These are phyloP conservation scores for Sugiyamaella xylanicola DNA, from an alignment of 1,139 yeast genomes.

Conservation along the genomic window DNA sequence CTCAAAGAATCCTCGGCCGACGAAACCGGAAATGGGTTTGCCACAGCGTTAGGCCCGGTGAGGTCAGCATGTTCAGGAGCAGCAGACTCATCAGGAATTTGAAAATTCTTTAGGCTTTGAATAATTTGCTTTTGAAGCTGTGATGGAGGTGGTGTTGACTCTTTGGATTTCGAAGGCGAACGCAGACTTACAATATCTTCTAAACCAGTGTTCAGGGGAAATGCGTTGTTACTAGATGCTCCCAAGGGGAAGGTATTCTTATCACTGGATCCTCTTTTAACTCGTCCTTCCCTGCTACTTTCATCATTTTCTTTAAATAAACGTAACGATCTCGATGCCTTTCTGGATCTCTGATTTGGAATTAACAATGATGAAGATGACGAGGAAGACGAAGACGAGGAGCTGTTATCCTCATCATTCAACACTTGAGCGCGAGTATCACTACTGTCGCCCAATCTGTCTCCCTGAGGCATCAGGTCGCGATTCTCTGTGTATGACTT, in stretches of 20 bases:
- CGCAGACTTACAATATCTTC: slow-evolving; percentile 29
- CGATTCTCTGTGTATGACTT: slow-evolving; percentile 4
- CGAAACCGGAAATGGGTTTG: too few species aligned
- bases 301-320: slow-evolving; percentile 47
- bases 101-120: slow-evolving; percentile 12
- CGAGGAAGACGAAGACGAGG: slow-evolving; percentile 11
- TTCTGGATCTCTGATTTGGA: slow-evolving; percentile 44
- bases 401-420: slow-evolving; percentile 1
- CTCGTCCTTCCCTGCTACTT: slow-evolving; percentile 24
- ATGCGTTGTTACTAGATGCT: background rate
- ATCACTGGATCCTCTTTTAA: slow-evolving; percentile 9
- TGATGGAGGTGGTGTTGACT: slow-evolving; percentile 3
- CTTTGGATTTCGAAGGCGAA: slow-evolving; percentile 7
- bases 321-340: slow-evolving; percentile 55
- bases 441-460: background rate
- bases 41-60: too few species aligned
- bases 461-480: background rate
- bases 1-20: background rate
- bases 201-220: background rate
- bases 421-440: background rate
- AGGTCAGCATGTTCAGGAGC: too few species aligned
- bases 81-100: background rate
- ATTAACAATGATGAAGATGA: slow-evolving; percentile 5
- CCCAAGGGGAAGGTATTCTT: background rate
- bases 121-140: slow-evolving; percentile 13